phyloP scores from a whole-genome alignment of 306 rosid genomes.

The Gynostemma pentaphyllum region DNA sequence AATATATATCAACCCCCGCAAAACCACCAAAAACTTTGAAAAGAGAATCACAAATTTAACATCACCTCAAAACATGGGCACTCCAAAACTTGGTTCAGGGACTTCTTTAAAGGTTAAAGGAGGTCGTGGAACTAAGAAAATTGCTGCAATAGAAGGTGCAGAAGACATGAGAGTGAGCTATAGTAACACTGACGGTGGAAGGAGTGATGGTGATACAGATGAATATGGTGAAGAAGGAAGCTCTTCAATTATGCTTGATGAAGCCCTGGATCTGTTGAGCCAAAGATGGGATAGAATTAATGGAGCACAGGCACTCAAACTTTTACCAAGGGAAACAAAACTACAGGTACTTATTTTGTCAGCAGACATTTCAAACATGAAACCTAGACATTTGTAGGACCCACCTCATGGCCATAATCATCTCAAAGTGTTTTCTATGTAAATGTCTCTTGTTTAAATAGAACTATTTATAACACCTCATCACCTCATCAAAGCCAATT shows the following conservation, averaged over 20 bases:
- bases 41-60: slow-evolving; percentile 59
- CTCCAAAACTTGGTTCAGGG: slow-evolving; percentile 40
- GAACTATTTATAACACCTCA: neutral
- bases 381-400: neutral
- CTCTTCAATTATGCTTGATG: slow-evolving; percentile 70
- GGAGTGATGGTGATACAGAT: slow-evolving; percentile 82
- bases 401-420: neutral
- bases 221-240: slow-evolving; percentile 56
- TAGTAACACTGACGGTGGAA: slow-evolving; percentile 74
- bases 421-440: neutral
- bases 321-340: slow-evolving; percentile 83
- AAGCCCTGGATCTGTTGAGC: slow-evolving; percentile 86
- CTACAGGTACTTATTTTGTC: slow-evolving; percentile 55
- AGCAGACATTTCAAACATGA: neutral
- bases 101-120: slow-evolving; percentile 40
- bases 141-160: slow-evolving; percentile 92
- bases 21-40: slow-evolving; percentile 66
- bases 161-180: slow-evolving; percentile 53
- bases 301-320: slow-evolving; percentile 97
- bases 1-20: slow-evolving; percentile 81
- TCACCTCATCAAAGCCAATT: neutral
- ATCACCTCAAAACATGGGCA: slow-evolving; percentile 38
- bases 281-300: slow-evolving; percentile 83
- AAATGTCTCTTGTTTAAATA: neutral
- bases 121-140: slow-evolving; percentile 63